These are phyloP conservation scores for Usnea hakonensis DNA, from an alignment of 495 filamentous ascomycete genomes.

Conservation along the genomic window DNA sequence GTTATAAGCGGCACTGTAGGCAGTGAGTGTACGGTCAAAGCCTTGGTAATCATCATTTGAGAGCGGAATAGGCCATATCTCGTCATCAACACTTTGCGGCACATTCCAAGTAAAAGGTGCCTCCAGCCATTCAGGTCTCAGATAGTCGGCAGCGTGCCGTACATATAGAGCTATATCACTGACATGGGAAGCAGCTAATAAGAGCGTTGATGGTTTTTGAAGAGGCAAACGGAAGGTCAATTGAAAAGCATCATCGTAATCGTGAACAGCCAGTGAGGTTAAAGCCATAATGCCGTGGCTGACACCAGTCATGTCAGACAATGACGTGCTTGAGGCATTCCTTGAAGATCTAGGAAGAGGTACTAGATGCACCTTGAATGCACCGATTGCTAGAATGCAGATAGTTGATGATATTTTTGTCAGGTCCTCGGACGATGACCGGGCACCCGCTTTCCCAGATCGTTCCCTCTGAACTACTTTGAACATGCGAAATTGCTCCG, in stretches of 20 bases:
- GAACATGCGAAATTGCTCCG: conserved; percentile 67
- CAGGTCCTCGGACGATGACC: conserved; percentile 68
- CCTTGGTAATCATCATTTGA: conserved; percentile 68
- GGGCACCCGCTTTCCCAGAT: conserved; percentile 45
- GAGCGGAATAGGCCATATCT: conserved; percentile 54
- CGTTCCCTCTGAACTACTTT: conserved; percentile 65
- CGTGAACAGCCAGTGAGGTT: conserved; percentile 56
- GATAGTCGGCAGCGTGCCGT: conserved; percentile 61
- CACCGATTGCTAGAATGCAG: conserved; percentile 80
- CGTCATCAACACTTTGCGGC: conserved; percentile 54
- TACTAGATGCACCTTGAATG: conserved; percentile 74
- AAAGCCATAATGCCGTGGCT: conserved; percentile 73
- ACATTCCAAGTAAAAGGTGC: conserved; percentile 58
- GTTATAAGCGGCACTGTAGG: conserved; percentile 74
- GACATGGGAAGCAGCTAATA: conserved; percentile 72
- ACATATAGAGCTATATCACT: conserved; percentile 69
- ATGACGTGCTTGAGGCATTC: conserved; percentile 48
- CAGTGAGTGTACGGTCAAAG: conserved; percentile 75
- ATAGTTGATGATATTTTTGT: conserved; percentile 63
- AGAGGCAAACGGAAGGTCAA: conserved; percentile 75
- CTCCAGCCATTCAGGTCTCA: conserved; percentile 78
- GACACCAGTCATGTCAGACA: conserved; percentile 40
- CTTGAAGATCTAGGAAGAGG: conserved; percentile 56
- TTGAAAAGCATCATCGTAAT: conserved; percentile 76
- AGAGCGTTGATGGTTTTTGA: conserved; percentile 52